Base-by-base conservation (phyloP, 306 rosid species). In the Pterocarpus santalinus region DNA sequence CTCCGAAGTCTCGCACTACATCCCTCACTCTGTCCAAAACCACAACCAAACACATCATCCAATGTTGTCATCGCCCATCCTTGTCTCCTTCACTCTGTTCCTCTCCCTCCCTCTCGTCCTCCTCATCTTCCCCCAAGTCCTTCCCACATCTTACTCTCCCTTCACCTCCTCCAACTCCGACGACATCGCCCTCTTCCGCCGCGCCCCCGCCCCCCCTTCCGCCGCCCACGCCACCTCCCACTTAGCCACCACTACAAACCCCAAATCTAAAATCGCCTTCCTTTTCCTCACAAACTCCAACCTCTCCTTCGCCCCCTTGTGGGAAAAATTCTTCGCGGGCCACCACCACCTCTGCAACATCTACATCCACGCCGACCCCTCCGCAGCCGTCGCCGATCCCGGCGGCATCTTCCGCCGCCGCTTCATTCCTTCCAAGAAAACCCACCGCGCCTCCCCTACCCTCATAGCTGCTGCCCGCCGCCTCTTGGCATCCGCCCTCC, bases 261-360 rank as follows among this genome's bases (percentile, higher is more conserved):
- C 90, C 2, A 87, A 81, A 2, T 91, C 93, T 47, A 91, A 91
- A 55, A 88, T 91, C 61, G 93, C 96, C 16, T 91, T 91, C 77
- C 96, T 91, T 4, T 89, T 91, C 75, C 93, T 91, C 74, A 91
- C 96, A 0, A 91, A 89, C 72, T 66, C 96, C 6, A 90, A 91
- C 73, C 92, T 89, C 81, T 33, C 87, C 15, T 91, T 91, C 74
- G 66, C 92, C 39, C 92, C 93, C 5, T 53, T 91, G 6, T 91
- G 93, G 96, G 83, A 88, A 10, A 78, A 72, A 1, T 91, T 89
- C 88, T 89, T 91, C 86, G 9, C 56, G 0, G 41, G 81, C 8
- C 69, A 86, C 80, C 33, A 28, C 3, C 73, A 81, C 57, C 89
- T 90, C n/a, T 91, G 14, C 88, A 91, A 89, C 53, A 71, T 91